Percentiles rank a stretch among this genome's conserved stretches.
Conservation (phyloP, 352 stramenopile species). For the Phytophthora sojae region DNA sequence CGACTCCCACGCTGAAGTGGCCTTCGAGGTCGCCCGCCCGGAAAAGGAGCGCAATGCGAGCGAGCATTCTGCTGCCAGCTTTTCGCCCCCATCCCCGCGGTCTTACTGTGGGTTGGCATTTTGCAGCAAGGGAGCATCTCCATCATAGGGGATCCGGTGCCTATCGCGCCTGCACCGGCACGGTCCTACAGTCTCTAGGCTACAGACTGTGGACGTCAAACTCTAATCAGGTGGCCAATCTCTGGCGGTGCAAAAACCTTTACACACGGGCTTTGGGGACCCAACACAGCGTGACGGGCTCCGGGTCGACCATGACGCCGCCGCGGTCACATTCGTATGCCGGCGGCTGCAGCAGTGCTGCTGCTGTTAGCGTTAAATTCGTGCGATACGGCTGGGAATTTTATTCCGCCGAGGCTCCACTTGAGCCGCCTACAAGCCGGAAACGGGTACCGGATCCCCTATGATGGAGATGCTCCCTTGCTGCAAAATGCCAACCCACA, state of each 20-base stretch:
- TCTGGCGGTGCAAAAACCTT: constrained; percentile 6
- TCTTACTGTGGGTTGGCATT: background rate
- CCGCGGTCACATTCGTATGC: constrained; percentile 1
- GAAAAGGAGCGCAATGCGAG: background rate
- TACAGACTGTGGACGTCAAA: background rate
- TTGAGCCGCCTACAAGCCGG: no score
- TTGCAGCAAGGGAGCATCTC: constrained; percentile 19
- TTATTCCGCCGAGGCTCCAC: no score
- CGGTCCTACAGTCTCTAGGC: no score
- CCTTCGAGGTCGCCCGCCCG: background rate
- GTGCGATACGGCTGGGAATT: no score
- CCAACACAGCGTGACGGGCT: constrained; percentile 16
- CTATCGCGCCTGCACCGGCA: constrained; percentile 4
- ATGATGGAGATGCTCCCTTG: constrained; percentile 17
- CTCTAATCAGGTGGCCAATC: background rate
- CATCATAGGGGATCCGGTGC: constrained; percentile 17
- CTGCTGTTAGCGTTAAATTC: no score
- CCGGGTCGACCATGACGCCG: constrained; percentile 18
- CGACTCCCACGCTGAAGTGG: background rate
- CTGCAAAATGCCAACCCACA: background rate
- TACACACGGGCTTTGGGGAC: background rate
- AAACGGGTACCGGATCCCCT: constrained; percentile 22
- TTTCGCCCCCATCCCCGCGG: constrained; percentile 15
- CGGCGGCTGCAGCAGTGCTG: no score
- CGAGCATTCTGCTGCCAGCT: constrained; percentile 19